Evolutionary conservation across 1,284 basidiomycete species (phyloP), one percentile per base, ranked within the genome.

Genomic region (Ganoderma sinense): DNA sequence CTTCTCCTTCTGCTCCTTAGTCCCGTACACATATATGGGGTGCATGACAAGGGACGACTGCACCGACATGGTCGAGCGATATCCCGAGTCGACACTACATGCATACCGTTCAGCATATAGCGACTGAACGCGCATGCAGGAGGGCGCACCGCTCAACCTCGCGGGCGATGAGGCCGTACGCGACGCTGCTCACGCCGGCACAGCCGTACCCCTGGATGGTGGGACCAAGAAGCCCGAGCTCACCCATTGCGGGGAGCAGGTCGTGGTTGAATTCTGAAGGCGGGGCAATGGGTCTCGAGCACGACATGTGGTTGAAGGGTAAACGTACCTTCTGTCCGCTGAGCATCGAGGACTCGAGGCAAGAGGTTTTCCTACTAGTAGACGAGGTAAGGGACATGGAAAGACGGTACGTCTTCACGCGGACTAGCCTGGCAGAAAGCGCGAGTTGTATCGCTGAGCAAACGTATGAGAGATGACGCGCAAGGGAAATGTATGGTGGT

Each of bases 1-100:
- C 78, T 93, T 94, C 76, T 96, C 93, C 84, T 97, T 97, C 82
- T 99, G 96, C 48, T 89, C 91, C 36, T 96, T 92, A 0, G 90
- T 90, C 1, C 97, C 97, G 80, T 97, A 99, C 77, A 94, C 94
- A 81, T 96, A 86, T 79, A 99, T 98, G 4, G 97, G 96, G 78
- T 97, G 95, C 97, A 99, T 99, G n/a, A 97, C 96, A 41, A 99
- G 87, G 6, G 96, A 97, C 0, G 94, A 96, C 80, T 99, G 97
- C 1, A 99, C 97, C 36, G 95, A 97, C 79, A 97, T 93, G n/a
- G 93, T 97, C 6, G 94, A 97, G 43, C 97, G 92, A 80, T 98
- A 99, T 3, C 97, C 97, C 1, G 96, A 98, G 81, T 99, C 97
- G 51, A 99, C 91, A 65, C 95, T 95, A 72, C 11, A 64, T 23